Evolutionary conservation across 163 green algal genomes (phyloP), one percentile per base, ranked within the genome.

Genomic region (Prototheca stagnorum): DNA sequence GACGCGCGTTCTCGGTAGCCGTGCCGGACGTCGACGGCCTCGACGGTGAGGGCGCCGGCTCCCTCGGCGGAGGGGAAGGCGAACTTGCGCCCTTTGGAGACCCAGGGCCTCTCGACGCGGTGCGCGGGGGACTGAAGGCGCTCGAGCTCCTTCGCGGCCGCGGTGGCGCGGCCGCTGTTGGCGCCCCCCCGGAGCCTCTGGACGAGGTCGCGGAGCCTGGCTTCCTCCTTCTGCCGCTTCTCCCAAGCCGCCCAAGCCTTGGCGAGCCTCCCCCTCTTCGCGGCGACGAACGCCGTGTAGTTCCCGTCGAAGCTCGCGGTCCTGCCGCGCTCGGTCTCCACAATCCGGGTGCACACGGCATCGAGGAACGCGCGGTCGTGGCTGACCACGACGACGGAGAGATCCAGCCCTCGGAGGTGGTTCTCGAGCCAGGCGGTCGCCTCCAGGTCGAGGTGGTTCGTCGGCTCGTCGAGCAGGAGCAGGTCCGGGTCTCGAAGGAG

Each of bases 291-390:
- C 57, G 83, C 58, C 23, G 61, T 88, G 73, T 96, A 92, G 59
- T 96, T 96, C 46, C 81, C 72, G 39, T 64, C 56, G 67, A 79
- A 99, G 5, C 80, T 94, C 24, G 65, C 78, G 12, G 82, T 63
- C 44, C 86, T 55, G 9, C 88, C 90, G 1, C 74, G 67, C 54
- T 98, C 91, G 24, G 84, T 94, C 74, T 98, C 90, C 39, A 99
- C 85, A 33, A 96, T 89, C 70, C 89, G 88, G 39, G 71, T 88
- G 49, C 76, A 85, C 25, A 93, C 62, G 67, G 93, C 82, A 67
- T 99, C 91, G 37, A 98, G 68, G 64, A 99, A 98, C 69, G 95
- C 83, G 2, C 91, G 80, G 54, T 99, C 90, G 61, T 99, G 91
- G 0, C 61, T 84, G 1, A 99, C 90, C 19, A 98, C 85, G 2